A percentile compares a stretch with the other conserved stretches of the same genome.
Evolutionary conservation across 2,329 filamentous ascomycete genomes (phyloP).

Genomic region (Fusarium clavum): DNA sequence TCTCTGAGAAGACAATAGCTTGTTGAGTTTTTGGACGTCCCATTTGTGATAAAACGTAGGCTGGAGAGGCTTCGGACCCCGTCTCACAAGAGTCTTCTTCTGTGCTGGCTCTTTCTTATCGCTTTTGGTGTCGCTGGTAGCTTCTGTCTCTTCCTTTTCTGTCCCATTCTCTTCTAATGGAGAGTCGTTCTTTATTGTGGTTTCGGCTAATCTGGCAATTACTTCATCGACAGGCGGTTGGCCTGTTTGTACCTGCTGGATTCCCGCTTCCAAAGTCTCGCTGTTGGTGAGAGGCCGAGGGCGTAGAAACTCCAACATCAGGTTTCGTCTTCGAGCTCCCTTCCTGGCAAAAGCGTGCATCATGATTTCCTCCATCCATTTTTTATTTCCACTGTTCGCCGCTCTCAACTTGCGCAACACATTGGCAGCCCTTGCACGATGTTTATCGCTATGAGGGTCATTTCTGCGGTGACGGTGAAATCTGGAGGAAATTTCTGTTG

Average conservation of each 20-base stretch:
- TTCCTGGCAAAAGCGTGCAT: slow-evolving; percentile 63
- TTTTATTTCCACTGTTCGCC: slow-evolving; percentile 63
- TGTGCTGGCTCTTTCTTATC: background rate
- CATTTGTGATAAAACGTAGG: slow-evolving; percentile 60
- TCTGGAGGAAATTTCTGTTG: slow-evolving; percentile 56
- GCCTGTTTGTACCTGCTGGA: slow-evolving; percentile 22
- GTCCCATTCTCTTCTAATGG: background rate
- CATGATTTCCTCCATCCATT: slow-evolving; percentile 61
- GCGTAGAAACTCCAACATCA: slow-evolving; percentile 56
- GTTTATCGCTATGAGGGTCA: slow-evolving; percentile 44
- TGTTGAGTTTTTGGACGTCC: slow-evolving; percentile 59
- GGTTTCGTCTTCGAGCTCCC: slow-evolving; percentile 62
- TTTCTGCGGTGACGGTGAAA: slow-evolving; percentile 58
- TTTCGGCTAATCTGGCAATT: background rate
- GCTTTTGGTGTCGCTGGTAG: background rate
- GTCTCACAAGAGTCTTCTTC: background rate
- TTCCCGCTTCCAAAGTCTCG: slow-evolving; percentile 53
- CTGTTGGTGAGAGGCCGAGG: slow-evolving; percentile 55
- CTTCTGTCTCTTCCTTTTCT: background rate
- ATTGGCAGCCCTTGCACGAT: slow-evolving; percentile 56
- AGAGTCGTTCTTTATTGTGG: background rate
- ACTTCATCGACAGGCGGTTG: background rate
- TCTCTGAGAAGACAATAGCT: slow-evolving; percentile 58
- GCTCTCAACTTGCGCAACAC: slow-evolving; percentile 63
- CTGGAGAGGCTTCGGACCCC: slow-evolving; percentile 21